These are phyloP conservation scores for Ogataea paradorogensis DNA, from an alignment of 805 yeast species.

Conservation along the genomic window DNA sequence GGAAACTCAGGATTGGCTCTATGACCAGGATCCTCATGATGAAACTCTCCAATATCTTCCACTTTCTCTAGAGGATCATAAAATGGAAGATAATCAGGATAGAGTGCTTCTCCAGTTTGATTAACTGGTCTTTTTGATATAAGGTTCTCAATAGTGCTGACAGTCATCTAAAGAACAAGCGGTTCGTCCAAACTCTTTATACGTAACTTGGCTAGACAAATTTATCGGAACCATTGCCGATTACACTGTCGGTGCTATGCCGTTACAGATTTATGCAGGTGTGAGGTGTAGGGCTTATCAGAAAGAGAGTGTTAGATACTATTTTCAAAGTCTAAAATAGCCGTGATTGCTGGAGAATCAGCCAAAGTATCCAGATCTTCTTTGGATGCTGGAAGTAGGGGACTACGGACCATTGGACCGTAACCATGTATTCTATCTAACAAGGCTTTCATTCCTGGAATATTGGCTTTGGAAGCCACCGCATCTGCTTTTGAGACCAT, in stretches of 20 bases:
- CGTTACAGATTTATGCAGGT: background rate
- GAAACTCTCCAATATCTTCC: conserved; percentile 18
- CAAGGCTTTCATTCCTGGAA: conserved; percentile 17
- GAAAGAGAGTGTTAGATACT: background rate
- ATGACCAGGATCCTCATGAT: conserved; percentile 16
- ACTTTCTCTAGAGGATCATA: conserved; percentile 21
- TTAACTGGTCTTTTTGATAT: conserved; percentile 11
- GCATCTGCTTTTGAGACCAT: conserved; percentile 18
- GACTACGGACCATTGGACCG: conserved; percentile 13
- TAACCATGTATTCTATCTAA: conserved; percentile 10
- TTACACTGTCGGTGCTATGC: background rate
- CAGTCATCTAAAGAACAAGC: conserved; percentile 1
- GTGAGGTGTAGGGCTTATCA: background rate
- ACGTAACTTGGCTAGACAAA: background rate
- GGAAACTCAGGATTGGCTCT: conserved; percentile 51
- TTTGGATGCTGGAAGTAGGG: conserved; percentile 10
- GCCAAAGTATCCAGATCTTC: background rate
- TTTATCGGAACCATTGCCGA: background rate
- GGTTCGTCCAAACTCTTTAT: background rate
- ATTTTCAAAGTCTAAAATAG: conserved; percentile 10
- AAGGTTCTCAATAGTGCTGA: conserved; percentile 6
- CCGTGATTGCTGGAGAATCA: conserved; percentile 7
- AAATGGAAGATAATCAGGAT: conserved; percentile 19
- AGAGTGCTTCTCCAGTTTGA: conserved; percentile 12
- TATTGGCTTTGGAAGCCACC: conserved; percentile 17